These are phyloP conservation scores for Ascochyta pisi DNA, from an alignment of 2,329 filamentous ascomycete species.

Conservation along the genomic window DNA sequence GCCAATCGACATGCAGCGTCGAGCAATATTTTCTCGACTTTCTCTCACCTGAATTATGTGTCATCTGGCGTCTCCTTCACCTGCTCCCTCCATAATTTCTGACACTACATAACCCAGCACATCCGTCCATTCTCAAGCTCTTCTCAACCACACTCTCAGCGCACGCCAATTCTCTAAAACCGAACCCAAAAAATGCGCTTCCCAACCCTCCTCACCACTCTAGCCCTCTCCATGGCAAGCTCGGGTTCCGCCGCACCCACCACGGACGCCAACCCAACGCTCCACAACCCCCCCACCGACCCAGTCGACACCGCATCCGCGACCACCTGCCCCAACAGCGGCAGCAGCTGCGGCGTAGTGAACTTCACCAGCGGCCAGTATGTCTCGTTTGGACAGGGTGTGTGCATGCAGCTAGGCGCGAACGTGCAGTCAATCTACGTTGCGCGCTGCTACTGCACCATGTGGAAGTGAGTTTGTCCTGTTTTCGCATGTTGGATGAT, in stretches of 20 bases:
- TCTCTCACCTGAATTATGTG: background rate
- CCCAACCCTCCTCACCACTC: background rate
- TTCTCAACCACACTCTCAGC: background rate
- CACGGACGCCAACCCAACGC: background rate
- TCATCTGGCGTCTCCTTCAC: background rate
- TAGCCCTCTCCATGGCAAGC: background rate
- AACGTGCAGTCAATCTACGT: constrained; percentile 15
- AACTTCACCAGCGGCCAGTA: constrained; percentile 3
- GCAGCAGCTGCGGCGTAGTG: constrained; percentile 10
- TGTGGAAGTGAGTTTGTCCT: constrained; percentile 8
- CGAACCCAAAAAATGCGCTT: background rate
- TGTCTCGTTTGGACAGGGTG: constrained; percentile 8
- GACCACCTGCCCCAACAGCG: background rate
- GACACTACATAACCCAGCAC: no score
- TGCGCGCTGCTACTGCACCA: constrained; percentile 14
- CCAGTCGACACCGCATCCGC: background rate
- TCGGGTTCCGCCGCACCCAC: background rate
- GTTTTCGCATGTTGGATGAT: background rate
- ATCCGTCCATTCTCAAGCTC: background rate
- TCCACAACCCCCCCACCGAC: background rate
- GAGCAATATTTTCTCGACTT: background rate
- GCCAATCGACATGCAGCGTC: background rate
- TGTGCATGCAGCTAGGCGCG: constrained; percentile 9
- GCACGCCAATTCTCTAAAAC: background rate
- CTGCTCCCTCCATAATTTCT: background rate